Evolutionary conservation across 2,329 filamentous ascomycete species (phyloP).

Genomic region (Dactylellina leptospora): DNA sequence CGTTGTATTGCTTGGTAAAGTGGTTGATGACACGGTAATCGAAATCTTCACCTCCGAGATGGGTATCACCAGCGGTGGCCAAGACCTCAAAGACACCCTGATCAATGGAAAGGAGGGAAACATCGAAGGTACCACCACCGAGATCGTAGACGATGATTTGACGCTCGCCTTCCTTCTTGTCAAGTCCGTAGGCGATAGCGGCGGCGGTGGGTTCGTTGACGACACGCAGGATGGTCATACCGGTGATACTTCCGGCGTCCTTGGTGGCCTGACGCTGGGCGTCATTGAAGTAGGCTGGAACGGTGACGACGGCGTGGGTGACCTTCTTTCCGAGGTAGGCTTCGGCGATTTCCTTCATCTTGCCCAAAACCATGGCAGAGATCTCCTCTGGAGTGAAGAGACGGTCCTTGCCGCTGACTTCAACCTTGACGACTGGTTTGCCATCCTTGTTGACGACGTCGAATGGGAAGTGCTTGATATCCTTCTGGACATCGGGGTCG

Average conservation of each 20-base stretch:
- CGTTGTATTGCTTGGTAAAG: conserved; percentile 98
- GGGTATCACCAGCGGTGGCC: conserved; percentile 94
- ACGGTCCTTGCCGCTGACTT: conserved; percentile 72
- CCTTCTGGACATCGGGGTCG: conserved; percentile 87
- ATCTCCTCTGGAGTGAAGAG: conserved; percentile 82
- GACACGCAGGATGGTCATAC: conserved; percentile 92
- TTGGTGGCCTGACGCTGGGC: conserved; percentile 97
- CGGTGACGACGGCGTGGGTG: conserved; percentile 88
- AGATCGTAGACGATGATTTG: conserved; percentile 94
- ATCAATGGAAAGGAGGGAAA: conserved; percentile 89
- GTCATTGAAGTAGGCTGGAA: conserved; percentile 98
- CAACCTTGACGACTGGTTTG: conserved; percentile 84
- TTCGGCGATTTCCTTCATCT: conserved; percentile 87
- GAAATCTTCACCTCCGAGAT: conserved; percentile 98
- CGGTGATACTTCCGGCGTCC: conserved; percentile 90
- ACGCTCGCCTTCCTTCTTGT: conserved; percentile 83
- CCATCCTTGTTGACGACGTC: conserved; percentile 87
- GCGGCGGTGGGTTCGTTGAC: conserved; percentile 97
- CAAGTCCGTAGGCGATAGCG: conserved; percentile 91
- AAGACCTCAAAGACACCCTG: conserved; percentile 93
- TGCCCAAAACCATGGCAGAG: conserved; percentile 80
- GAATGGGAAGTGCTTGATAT: conserved; percentile 99
- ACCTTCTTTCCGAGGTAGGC: conserved; percentile 82
- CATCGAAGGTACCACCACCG: conserved; percentile 93
- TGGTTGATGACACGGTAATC: conserved; percentile 96